Conservation (phyloP, 2,329 filamentous ascomycete species). For the Aspergillus unguis region DNA sequence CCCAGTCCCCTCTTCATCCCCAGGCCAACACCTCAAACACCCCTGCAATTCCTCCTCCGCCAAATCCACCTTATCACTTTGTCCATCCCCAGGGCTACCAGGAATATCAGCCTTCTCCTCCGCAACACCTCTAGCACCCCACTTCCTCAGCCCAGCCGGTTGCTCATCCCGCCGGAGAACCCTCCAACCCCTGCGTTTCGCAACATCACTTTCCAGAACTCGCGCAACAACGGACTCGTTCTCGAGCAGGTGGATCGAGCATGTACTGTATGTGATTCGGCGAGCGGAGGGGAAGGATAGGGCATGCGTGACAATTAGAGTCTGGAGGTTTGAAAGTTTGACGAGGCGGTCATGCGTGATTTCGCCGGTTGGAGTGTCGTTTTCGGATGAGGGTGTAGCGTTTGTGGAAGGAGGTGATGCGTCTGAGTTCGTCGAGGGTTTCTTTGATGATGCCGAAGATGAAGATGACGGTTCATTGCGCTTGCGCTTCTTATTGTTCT, state of each 20-base stretch:
- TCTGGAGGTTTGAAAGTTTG: conserved; percentile 76
- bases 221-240: conserved; percentile 81
- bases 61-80: conserved; percentile 25
- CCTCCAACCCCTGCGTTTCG: conserved; percentile 68
- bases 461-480: conserved; percentile 16
- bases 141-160: conserved; percentile 69
- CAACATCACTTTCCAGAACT: conserved; percentile 66
- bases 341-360: conserved; percentile 63
- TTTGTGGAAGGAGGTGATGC: not conserved
- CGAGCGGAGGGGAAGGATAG: conserved; percentile 72
- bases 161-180: conserved; percentile 71
- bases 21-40: conserved; percentile 78
- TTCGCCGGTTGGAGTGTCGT: conserved; percentile 29
- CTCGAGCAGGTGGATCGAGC: conserved; percentile 80
- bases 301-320: conserved; percentile 77
- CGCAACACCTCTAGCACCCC: conserved; percentile 64
- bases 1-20: conserved; percentile 79
- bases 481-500: conserved; percentile 44
- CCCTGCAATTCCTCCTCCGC: conserved; percentile 58
- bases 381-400: conserved; percentile 34
- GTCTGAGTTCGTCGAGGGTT: not conserved
- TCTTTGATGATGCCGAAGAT: conserved; percentile 6
- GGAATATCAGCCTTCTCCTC: conserved; percentile 34
- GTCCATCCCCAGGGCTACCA: not conserved
- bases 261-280: conserved; percentile 88